A percentile compares a stretch with the other conserved stretches of the same genome.
Evolutionary conservation across 352 stramenopile genomes (phyloP).

Genomic region (Pythium phragmitis): DNA sequence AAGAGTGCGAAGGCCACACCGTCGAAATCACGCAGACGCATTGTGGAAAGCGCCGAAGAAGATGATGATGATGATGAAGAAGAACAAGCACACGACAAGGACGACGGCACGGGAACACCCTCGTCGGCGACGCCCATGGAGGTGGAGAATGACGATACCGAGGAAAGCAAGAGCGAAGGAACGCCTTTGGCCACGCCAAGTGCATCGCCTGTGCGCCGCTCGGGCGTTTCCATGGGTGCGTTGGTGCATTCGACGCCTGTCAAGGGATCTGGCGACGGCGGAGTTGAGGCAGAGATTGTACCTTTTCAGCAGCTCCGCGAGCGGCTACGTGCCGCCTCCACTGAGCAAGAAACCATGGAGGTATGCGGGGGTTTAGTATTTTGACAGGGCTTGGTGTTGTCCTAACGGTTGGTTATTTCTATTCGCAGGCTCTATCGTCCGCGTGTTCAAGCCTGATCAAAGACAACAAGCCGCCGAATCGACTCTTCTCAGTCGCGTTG

Average conservation of each 20-base stretch:
- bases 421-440: conserved; percentile 44
- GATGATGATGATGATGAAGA: conserved; percentile 30
- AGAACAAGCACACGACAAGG: conserved; percentile 6
- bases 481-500: conserved; percentile 59
- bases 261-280: conserved; percentile 21
- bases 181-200: conserved; percentile 24
- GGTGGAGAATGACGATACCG: conserved; percentile 22
- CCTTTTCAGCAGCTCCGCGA: conserved; percentile 57
- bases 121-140: conserved; percentile 24
- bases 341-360: conserved; percentile 54
- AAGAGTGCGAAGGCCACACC: conserved; percentile 21
- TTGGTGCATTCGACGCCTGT: conserved; percentile 47
- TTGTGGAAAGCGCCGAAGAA: neutral
- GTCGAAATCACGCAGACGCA: conserved; percentile 1
- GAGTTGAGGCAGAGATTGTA: conserved; percentile 20
- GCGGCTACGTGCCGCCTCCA: conserved; percentile 33
- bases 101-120: conserved; percentile 13
- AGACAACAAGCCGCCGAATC: conserved; percentile 51
- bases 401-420: neutral
- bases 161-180: conserved; percentile 29
- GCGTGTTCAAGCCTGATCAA: conserved; percentile 53
- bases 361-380: conserved; percentile 21
- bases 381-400: neutral
- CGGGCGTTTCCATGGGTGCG: conserved; percentile 52
- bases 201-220: conserved; percentile 22